Evolutionary conservation across 768 basidiomycete genomes (phyloP).

Genomic region (Naganishia friedmannii): DNA sequence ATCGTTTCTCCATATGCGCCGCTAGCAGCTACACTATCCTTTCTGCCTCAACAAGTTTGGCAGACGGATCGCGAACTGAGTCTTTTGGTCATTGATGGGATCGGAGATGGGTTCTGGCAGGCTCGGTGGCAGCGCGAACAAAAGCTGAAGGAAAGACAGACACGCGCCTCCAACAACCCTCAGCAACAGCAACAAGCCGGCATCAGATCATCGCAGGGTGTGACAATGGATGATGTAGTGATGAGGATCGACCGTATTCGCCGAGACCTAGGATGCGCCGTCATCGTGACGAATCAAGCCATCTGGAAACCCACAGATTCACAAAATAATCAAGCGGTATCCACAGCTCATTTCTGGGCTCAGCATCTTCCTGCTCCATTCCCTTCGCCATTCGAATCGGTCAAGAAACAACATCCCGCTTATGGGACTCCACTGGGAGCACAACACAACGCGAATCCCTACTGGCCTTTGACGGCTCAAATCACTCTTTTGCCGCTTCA

Average conservation of each 20-base stretch:
- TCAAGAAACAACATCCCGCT: background rate
- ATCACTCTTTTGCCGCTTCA: constrained; percentile 24
- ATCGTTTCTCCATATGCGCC: constrained; percentile 2
- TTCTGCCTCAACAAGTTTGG: constrained; percentile 5
- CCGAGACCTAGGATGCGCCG: constrained; percentile 26
- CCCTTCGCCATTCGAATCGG: constrained; percentile 24
- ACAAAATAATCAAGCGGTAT: background rate
- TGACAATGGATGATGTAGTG: constrained; percentile 29
- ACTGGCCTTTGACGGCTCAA: constrained; percentile 31
- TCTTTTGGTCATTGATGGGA: constrained; percentile 26
- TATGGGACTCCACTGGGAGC: background rate
- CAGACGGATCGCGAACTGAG: constrained; percentile 13
- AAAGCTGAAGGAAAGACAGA: constrained; percentile 10
- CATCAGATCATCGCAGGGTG: constrained; percentile 11
- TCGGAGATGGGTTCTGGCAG: constrained; percentile 31
- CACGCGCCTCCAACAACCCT: background rate
- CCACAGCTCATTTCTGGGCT: constrained; percentile 22
- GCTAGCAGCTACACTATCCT: constrained; percentile 20
- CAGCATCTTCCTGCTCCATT: constrained; percentile 29
- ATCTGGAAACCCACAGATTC: constrained; percentile 28
- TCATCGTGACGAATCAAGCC: constrained; percentile 23
- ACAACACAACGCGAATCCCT: background rate
- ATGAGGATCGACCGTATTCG: constrained; percentile 20
- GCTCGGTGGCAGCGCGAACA: constrained; percentile 26
- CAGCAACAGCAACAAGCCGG: background rate